These are phyloP conservation scores for Puccinia triticina DNA, from an alignment of 1,284 basidiomycete species.

Conservation along the genomic window DNA sequence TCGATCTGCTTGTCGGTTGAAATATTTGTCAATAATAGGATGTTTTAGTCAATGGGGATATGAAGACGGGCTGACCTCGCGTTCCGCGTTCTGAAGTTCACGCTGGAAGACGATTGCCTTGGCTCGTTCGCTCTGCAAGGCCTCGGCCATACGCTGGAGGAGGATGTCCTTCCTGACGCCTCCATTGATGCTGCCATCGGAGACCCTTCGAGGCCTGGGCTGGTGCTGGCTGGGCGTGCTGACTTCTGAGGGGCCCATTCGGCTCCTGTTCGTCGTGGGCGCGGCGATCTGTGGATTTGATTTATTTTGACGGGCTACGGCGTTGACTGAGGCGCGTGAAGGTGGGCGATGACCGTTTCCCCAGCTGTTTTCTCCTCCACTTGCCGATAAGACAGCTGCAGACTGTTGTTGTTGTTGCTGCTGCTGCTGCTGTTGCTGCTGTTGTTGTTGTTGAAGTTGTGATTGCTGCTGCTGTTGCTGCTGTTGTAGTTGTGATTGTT, in stretches of 20 bases:
- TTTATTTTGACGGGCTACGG: neutral
- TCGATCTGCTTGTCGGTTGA: slow-evolving; percentile 26
- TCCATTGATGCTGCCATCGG: slow-evolving; percentile 36
- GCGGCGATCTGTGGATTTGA: neutral
- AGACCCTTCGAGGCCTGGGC: slow-evolving; percentile 27
- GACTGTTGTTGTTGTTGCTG: slow-evolving; percentile 5
- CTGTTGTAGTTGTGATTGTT: neutral
- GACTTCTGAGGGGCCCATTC: slow-evolving; percentile 7
- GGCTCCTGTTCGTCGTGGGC: slow-evolving; percentile 21
- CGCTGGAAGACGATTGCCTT: slow-evolving; percentile 40
- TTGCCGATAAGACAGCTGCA: neutral
- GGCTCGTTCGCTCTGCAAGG: slow-evolving; percentile 28
- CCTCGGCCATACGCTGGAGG: slow-evolving; percentile 43
- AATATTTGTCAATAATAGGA: neutral
- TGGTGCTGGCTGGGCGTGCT: slow-evolving; percentile 4
- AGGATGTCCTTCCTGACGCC: slow-evolving; percentile 43
- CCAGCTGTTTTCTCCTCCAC: neutral
- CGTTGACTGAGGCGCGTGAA: neutral
- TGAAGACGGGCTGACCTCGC: slow-evolving; percentile 22
- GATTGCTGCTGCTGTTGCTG: neutral
- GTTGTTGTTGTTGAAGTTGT: slow-evolving; percentile 11
- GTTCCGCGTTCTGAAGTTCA: slow-evolving; percentile 48
- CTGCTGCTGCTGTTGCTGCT: slow-evolving; percentile 15
- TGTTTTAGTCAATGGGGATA: neutral
- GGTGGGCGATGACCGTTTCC: neutral